Evolutionary conservation across 1,139 yeast species (phyloP).

Genomic region (Yamadazyma aaseri): DNA sequence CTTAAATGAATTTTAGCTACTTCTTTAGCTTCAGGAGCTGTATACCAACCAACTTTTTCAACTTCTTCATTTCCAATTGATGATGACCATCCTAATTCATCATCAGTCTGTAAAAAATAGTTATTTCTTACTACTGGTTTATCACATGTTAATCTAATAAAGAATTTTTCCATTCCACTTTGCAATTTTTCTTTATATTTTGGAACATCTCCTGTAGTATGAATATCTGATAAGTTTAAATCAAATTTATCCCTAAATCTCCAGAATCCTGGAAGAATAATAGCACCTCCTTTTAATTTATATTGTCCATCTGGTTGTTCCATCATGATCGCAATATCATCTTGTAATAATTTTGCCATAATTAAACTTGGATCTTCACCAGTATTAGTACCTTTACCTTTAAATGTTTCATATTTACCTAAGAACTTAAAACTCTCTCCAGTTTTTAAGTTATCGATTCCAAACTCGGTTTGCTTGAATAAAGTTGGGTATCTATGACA

Average conservation of each 20-base stretch:
- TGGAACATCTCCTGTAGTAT: constrained; percentile 66
- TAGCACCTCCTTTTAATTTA: constrained; percentile 57
- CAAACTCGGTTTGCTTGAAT: constrained; percentile 43
- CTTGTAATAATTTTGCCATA: constrained; percentile 60
- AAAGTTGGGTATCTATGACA: constrained; percentile 59
- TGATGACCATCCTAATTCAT: constrained; percentile 60
- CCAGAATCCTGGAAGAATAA: constrained; percentile 66
- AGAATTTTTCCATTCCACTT: constrained; percentile 65
- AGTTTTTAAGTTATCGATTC: constrained; percentile 52
- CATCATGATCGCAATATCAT: constrained; percentile 65
- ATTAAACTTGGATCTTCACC: constrained; percentile 56
- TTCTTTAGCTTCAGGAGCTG: constrained; percentile 51
- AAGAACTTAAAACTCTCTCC: constrained; percentile 38
- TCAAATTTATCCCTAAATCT: constrained; percentile 55
- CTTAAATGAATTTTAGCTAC: constrained; percentile 51
- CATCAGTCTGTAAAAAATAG: constrained; percentile 65
- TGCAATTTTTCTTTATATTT: constrained; percentile 57
- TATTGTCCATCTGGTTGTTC: constrained; percentile 58
- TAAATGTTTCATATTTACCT: constrained; percentile 13
- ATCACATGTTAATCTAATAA: constrained; percentile 51
- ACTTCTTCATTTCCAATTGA: constrained; percentile 59
- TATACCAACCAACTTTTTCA: constrained; percentile 56
- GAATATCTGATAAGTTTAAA: constrained; percentile 55
- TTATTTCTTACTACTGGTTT: constrained; percentile 64
- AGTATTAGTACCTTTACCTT: constrained; percentile 10